Conservation (phyloP, 495 filamentous ascomycete genomes). For the Penicillium canescens region DNA sequence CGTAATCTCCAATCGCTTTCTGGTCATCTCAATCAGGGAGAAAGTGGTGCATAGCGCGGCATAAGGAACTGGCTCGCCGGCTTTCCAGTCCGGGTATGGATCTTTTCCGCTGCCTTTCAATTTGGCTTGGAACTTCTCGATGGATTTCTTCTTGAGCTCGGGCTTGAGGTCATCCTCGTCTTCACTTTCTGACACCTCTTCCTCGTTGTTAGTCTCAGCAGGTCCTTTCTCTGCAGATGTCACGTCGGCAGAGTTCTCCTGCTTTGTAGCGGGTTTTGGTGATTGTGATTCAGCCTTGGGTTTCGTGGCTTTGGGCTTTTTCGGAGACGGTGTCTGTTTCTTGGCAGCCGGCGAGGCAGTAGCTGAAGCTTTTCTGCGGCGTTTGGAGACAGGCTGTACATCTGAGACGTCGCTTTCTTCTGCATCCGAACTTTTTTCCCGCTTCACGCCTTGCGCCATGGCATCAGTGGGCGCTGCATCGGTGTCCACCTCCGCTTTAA, state of each 20-base stretch:
- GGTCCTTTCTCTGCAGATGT: slow-evolving; percentile 36
- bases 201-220: slow-evolving; percentile 39
- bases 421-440: slow-evolving; percentile 33
- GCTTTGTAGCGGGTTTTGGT: slow-evolving; percentile 28
- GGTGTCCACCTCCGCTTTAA: slow-evolving; percentile 27
- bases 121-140: slow-evolving; percentile 80
- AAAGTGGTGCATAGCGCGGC: slow-evolving; percentile 94
- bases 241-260: slow-evolving; percentile 33
- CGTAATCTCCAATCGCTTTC: slow-evolving; percentile 82
- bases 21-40: slow-evolving; percentile 88
- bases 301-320: slow-evolving; percentile 23
- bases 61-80: slow-evolving; percentile 87
- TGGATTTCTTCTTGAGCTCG: slow-evolving; percentile 70
- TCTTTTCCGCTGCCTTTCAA: slow-evolving; percentile 67
- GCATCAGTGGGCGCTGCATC: slow-evolving; percentile 10
- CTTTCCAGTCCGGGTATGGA: slow-evolving; percentile 91
- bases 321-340: slow-evolving; percentile 28
- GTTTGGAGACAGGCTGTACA: slow-evolving; percentile 51
- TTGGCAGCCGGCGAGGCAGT: slow-evolving; percentile 13
- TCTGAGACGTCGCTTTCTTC: slow-evolving; percentile 53
- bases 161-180: slow-evolving; percentile 76
- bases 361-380: slow-evolving; percentile 31
- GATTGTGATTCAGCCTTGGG: slow-evolving; percentile 16
- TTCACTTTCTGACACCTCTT: slow-evolving; percentile 51
- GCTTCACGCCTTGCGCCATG: slow-evolving; percentile 29